Evolutionary conservation across 768 basidiomycete genomes (phyloP), one percentile per base, ranked within the genome.

Genomic region (Lactarius evosmus): DNA sequence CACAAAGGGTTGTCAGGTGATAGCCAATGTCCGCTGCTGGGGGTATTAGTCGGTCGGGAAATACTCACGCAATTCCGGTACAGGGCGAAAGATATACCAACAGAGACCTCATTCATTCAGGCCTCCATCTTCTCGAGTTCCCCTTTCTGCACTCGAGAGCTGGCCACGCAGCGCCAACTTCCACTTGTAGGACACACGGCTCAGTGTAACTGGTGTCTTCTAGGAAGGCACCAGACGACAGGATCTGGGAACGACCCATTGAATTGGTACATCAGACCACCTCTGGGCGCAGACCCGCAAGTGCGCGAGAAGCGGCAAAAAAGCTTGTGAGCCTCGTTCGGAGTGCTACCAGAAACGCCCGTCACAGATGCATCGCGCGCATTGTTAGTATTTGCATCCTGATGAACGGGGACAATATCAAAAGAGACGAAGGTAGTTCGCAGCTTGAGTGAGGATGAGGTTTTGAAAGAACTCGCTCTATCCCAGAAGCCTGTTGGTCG

Each of bases 141-240:
- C 94, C 69, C 89, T 38, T 88, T 12, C 86, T 80, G 74, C 94
- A 98, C 76, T 98, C 96, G 68, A 98, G 79, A 3, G 95, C 92
- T 53, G 92, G 89, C 95, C 94, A 97, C n/a, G 95, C 86, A 27
- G 92, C 90, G 33, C 97, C 97, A 69, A 98, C 95, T 72, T 92
- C 91, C 70, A 92, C 84, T 65, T 94, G 89, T 83, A 95, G 88
- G 70, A 98, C 92, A 60, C 85, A 82, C 12, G 95, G 94, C 71
- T 95, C 93, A 2, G 95, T 97, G 74, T 98, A 96, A 71, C 88
- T 90, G n/a, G 89, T 91, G 49, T 93, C 94, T 74, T 96, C 94
- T 8, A 94, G 94, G 72, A 99, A 99, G 46, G 98, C 79, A 6
- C 93, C 19, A 95, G 58, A 98, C 89, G 22, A 86, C 91, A 33